Conservation (phyloP, 2,329 filamentous ascomycete species). For the Venturiaceae sp. region DNA sequence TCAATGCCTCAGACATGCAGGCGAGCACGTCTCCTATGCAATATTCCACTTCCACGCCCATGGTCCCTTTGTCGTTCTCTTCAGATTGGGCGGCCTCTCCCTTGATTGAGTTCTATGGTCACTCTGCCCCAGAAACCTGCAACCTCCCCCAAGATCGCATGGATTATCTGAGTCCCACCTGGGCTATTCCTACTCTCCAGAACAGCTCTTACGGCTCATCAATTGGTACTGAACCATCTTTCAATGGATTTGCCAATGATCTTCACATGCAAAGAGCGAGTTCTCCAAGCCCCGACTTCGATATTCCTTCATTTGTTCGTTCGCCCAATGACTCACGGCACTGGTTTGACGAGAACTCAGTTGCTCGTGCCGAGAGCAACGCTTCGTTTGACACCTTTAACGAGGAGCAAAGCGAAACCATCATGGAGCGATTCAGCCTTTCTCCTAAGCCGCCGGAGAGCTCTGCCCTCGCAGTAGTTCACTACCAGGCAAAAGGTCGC, state of each 20-base stretch:
- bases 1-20: background rate
- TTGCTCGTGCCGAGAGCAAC: background rate
- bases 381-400: background rate
- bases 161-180: background rate
- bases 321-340: background rate
- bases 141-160: background rate
- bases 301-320: background rate
- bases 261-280: background rate
- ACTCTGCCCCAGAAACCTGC: background rate
- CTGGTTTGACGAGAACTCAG: background rate
- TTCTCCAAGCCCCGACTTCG: background rate
- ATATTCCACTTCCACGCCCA: background rate
- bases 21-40: background rate
- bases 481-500: background rate
- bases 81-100: background rate
- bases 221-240: background rate
- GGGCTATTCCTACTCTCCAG: background rate
- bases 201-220: background rate
- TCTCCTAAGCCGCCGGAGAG: background rate
- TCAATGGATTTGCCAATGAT: background rate
- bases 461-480: background rate
- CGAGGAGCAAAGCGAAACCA: background rate
- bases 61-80: background rate
- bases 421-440: background rate
- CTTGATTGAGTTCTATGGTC: background rate